Conservation (phyloP, 2,329 filamentous ascomycete genomes). For the Cercospora berteroae region DNA sequence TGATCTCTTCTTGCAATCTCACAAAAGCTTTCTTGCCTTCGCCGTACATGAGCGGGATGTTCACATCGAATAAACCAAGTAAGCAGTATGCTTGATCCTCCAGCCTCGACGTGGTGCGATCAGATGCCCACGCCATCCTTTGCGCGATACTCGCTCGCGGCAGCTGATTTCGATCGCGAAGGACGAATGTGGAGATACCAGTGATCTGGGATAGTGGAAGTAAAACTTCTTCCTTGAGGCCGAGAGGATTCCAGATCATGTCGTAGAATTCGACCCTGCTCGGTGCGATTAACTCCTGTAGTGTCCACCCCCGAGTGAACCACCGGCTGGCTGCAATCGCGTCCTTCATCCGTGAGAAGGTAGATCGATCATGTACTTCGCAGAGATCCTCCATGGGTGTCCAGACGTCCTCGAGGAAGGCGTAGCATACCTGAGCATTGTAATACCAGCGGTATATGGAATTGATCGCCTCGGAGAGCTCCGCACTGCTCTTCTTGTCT, state of each 20-base stretch:
- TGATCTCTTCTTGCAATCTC: neutral
- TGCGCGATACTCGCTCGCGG: neutral
- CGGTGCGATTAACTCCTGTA: neutral
- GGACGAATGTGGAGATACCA: neutral
- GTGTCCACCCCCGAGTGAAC: neutral
- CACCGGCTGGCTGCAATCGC: neutral
- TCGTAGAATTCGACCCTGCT: neutral
- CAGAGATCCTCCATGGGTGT: neutral
- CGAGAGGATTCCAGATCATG: neutral
- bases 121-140: neutral
- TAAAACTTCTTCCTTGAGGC: neutral
- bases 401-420: constrained; percentile 14
- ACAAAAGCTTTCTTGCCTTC: neutral
- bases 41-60: neutral
- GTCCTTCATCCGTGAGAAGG: too few relatives aligned
- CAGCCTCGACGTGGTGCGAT: neutral
- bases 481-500: constrained; percentile 22
- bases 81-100: constrained; percentile 1
- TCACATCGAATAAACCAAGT: neutral
- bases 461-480: constrained; percentile 7
- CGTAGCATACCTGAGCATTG: constrained; percentile 16
- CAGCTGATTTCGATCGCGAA: too few relatives aligned
- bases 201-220: neutral
- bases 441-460: constrained; percentile 22
- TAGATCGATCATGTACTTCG: neutral